Base-by-base conservation (phyloP, 768 basidiomycete genomes). In the Tremella fuciformis region DNA sequence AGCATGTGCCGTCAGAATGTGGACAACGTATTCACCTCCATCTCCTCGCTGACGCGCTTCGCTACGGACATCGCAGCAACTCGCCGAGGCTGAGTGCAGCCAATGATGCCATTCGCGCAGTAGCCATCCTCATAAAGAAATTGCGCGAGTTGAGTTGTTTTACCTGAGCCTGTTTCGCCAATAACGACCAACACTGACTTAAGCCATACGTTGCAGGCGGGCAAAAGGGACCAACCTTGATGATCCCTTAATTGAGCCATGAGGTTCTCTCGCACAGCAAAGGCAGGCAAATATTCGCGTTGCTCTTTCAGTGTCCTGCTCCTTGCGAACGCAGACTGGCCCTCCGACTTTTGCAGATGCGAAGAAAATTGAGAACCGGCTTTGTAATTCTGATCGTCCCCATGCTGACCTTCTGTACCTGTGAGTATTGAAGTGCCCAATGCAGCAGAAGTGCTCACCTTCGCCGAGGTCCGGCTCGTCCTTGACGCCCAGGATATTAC, bases 41-140 rank as follows among this genome's bases (percentile, higher is more conserved):
- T 98, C 79, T 99, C 96, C 74, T 99, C 96, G 71, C 91, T 92
- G 58, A 99, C 96, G 77, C 96, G 92, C 80, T 99, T 98, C n/a
- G 96, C 96, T 7, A 98, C 96, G 9, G 90, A 93, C 96, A 99
- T 98, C 15, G 96, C 96, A 46, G 96, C 96, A 25, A 99, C 96
- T 80, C 96, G 92, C 67, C 96, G 84, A 50, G 96, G 96, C 74
- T 99, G 96, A 0, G 96, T 99, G 73, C 96, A 99, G 11, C 94
- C 94, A 50, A 99, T 85, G 42, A 98, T 82, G 16, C 94, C 94
- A 78, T 86, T 83, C 3, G 83, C 75, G 65, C 92, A 89, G 76
- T 94, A 99, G 0, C 96, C 96, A 62, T 99, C 96, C 75, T 99
- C 96, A 72, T 97, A 90, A 61, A 99, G 77, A 79, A 91, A 99